Conservation (phyloP, 73 alveolate species). For the Symbiodinium natans region DNA sequence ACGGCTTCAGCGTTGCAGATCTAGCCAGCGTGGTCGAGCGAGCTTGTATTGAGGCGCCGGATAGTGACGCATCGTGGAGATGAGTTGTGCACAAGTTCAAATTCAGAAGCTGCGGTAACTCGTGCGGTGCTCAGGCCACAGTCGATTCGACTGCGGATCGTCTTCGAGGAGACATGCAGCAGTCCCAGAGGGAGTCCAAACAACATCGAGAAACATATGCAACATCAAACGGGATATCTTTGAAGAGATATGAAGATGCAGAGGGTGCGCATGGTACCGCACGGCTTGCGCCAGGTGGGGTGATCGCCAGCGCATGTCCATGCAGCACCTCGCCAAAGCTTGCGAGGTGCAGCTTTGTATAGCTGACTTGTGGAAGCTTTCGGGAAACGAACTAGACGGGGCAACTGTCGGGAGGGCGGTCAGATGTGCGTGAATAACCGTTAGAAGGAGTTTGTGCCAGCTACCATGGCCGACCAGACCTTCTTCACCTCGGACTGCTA, state of each 20-base stretch:
- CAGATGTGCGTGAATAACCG: no score
- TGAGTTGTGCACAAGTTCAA: background rate
- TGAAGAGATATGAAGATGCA: no score
- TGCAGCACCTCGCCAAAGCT: constrained; percentile 43
- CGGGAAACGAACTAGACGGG: no score
- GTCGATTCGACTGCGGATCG: constrained; percentile 58
- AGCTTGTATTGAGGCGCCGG: constrained; percentile 64
- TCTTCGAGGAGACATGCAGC: constrained; percentile 53
- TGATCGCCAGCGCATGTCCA: constrained; percentile 51
- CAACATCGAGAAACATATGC: no score
- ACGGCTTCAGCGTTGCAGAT: constrained; percentile 78
- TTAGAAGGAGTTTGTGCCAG: constrained; percentile 92
- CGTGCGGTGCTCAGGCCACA: constrained; percentile 4
- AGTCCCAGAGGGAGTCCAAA: no score
- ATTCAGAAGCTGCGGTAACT: background rate
- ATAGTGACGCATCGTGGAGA: background rate
- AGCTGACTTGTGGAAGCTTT: no score
- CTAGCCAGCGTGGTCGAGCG: constrained; percentile 63
- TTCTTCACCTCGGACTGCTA: constrained; percentile 84
- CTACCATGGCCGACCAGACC: constrained; percentile 91
- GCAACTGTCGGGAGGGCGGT: no score
- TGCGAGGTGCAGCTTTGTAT: constrained; percentile 63
- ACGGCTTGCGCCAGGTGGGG: constrained; percentile 71
- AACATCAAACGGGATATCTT: no score
- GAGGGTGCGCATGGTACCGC: no score